Evolutionary conservation across 2,329 filamentous ascomycete species (phyloP), one percentile per base, ranked within the genome.

Genomic region (Botrytis fabae): DNA sequence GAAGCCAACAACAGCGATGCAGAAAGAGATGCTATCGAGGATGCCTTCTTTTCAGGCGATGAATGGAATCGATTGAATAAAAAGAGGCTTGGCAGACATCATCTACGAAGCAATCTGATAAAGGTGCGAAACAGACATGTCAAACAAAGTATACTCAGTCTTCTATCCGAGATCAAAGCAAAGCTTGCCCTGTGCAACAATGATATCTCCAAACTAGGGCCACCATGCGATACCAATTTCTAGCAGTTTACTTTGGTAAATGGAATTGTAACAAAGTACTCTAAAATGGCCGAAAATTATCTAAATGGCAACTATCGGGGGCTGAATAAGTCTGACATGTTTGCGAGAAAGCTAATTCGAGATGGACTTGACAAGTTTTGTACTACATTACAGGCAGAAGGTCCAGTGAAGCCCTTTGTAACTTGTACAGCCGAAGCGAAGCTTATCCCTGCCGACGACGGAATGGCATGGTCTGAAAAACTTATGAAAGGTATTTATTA

Each of bases 1-100:
- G 75, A 76, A 69, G 32, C 61, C 35, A 70, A 82, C 76, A 68
- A 82, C 77, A 40, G 78, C 78, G 68, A 80, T 64, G 12, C 57
- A 46, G 73, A 73, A 72, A 63, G 71, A 59, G 72, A 71, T 73
- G 73, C 40, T 18, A 72, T 48, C 48, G 76, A 73, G 63, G 71
- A 60, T 8, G 38, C 64, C 2, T 77, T 73, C 60, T 78, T 78
- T 42, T 70, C 72, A 25, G 69, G 72, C 7, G 60, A 72, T 22
- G 73, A 76, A 48, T 78, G 75, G 73, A 75, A 68, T 38, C 40
- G 5, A 61, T 60, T 78, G 14, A 73, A 75, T 2, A 46, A 63
- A 14, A 63, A 77, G 40, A 74, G 65, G 46, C 68, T 75, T 22
- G 77, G 77, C 20, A 74, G 70, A 44, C 69, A 74, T 65, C 61